Percentiles rank a stretch among this genome's conserved stretches.
Evolutionary conservation across 768 basidiomycete genomes (phyloP).

Genomic region (Tricholoma bakamatsutake): DNA sequence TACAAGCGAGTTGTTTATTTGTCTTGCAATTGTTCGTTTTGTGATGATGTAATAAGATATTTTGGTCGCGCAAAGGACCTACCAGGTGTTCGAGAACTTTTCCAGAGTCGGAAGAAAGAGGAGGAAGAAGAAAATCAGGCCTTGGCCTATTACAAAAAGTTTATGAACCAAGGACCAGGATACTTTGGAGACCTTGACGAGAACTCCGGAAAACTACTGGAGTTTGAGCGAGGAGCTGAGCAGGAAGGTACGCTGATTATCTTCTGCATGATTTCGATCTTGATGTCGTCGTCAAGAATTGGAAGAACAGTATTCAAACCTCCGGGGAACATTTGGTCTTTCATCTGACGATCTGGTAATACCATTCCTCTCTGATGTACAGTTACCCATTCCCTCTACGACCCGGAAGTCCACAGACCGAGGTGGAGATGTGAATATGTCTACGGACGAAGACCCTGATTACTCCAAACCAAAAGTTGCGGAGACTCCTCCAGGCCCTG

Average conservation of each 20-base stretch:
- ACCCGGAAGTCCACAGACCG: conserved; percentile 53
- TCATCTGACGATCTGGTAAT: conserved; percentile 40
- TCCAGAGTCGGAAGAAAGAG: conserved; percentile 77
- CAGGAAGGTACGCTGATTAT: conserved; percentile 51
- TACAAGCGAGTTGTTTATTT: conserved; percentile 67
- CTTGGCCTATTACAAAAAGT: conserved; percentile 77
- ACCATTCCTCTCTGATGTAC: conserved; percentile 44
- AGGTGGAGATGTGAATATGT: conserved; percentile 37
- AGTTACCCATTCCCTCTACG: conserved; percentile 11
- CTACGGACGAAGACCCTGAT: conserved; percentile 27
- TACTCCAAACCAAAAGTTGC: conserved; percentile 25
- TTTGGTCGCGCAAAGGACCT: conserved; percentile 96
- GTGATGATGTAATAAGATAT: conserved; percentile 48
- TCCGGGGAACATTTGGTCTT: conserved; percentile 50
- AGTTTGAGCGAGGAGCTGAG: conserved; percentile 68
- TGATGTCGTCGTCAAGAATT: conserved; percentile 41
- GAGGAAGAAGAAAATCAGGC: conserved; percentile 85
- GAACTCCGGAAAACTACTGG: conserved; percentile 55
- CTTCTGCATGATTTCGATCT: not conserved
- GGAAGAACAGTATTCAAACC: conserved; percentile 51
- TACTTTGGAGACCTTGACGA: conserved; percentile 96
- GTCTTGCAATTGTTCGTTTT: not conserved
- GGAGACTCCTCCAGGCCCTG: conserved; percentile 15
- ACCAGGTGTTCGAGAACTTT: conserved; percentile 94
- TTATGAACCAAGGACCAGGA: conserved; percentile 76